phyloP scores from a whole-genome alignment of 2,329 filamentous ascomycete species.

The Geosmithia morbida region DNA sequence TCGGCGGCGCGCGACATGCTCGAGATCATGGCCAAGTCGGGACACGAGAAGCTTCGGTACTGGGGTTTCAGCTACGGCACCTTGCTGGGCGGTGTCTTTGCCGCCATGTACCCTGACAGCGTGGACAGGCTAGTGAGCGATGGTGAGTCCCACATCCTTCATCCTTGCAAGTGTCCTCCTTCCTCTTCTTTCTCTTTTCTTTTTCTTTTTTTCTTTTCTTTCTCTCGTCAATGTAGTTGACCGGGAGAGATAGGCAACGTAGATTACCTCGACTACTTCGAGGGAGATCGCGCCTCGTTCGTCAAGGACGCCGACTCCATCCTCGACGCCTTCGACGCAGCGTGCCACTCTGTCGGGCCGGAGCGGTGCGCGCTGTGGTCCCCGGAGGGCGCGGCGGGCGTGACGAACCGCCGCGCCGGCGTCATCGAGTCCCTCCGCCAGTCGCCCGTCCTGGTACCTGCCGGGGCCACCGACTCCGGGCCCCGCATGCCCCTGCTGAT shows the following conservation, averaged over 20 bases:
- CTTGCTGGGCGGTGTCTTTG: constrained; percentile 35
- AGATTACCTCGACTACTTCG: constrained; percentile 39
- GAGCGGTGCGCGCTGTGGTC: constrained; percentile 28
- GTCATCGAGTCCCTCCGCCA: constrained; percentile 25
- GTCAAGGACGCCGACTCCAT: constrained; percentile 39
- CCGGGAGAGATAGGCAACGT: constrained; percentile 22
- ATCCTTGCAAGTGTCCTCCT: not conserved
- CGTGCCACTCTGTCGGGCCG: constrained; percentile 37
- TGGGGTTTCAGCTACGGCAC: constrained; percentile 44
- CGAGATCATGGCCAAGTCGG: constrained; percentile 26
- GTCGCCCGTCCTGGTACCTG: constrained; percentile 26
- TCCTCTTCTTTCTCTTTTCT: not conserved
- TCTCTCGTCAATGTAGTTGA: not conserved
- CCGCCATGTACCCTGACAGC: constrained; percentile 33
- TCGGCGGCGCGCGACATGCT: constrained; percentile 32
- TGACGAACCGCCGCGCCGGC: not conserved
- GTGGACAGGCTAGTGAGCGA: constrained; percentile 36
- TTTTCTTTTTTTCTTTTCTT: not conserved
- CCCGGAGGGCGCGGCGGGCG: not conserved
- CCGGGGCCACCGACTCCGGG: constrained; percentile 9
- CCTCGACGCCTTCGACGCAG: constrained; percentile 34
- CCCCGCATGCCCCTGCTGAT: constrained; percentile 31
- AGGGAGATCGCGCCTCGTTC: constrained; percentile 28
- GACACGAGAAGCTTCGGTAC: constrained; percentile 27
- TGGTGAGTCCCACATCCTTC: constrained; percentile 15